A percentile compares a stretch with the other conserved stretches of the same genome.
Conservation (phyloP, 2,329 filamentous ascomycete genomes). For the Graphilbum sp. region DNA sequence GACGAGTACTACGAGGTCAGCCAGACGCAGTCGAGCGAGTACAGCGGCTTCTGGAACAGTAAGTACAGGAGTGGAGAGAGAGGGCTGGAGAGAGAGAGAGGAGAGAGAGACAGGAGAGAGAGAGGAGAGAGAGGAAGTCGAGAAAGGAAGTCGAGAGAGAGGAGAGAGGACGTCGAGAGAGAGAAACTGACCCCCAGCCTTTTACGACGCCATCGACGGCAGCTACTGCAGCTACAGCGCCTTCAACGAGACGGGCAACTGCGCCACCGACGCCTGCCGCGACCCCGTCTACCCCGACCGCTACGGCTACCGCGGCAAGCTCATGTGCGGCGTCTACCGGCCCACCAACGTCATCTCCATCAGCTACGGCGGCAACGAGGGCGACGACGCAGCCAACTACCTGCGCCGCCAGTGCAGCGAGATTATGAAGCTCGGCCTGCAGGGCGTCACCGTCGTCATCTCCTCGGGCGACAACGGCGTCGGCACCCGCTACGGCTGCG, state of each 20-base stretch:
- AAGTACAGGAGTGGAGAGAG: not conserved
- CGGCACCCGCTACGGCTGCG: constrained; percentile 16
- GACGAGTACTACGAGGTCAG: constrained; percentile 19
- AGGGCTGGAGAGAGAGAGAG: too few relatives aligned
- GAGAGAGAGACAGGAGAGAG: too few relatives aligned
- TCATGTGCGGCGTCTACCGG: constrained; percentile 19
- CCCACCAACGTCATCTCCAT: constrained; percentile 39
- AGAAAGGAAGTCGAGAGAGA: too few relatives aligned
- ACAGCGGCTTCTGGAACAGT: constrained; percentile 4
- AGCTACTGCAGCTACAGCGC: constrained; percentile 30
- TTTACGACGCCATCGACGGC: constrained; percentile 29
- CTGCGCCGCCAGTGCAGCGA: constrained; percentile 31
- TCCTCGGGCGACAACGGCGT: constrained; percentile 31
- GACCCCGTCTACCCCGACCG: constrained; percentile 28
- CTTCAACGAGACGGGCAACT: constrained; percentile 27
- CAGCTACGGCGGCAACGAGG: constrained; percentile 36
- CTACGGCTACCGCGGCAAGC: constrained; percentile 29
- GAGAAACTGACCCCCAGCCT: constrained; percentile 12
- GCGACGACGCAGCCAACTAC: constrained; percentile 29
- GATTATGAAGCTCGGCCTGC: constrained; percentile 33
- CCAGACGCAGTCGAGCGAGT: constrained; percentile 1
- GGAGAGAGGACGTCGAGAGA: too few relatives aligned
- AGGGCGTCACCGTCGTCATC: constrained; percentile 27
- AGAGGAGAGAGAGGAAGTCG: too few relatives aligned
- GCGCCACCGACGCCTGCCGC: constrained; percentile 15